Evolutionary conservation across 2,329 filamentous ascomycete genomes (phyloP).

Genomic region (Apiospora malaysiana): DNA sequence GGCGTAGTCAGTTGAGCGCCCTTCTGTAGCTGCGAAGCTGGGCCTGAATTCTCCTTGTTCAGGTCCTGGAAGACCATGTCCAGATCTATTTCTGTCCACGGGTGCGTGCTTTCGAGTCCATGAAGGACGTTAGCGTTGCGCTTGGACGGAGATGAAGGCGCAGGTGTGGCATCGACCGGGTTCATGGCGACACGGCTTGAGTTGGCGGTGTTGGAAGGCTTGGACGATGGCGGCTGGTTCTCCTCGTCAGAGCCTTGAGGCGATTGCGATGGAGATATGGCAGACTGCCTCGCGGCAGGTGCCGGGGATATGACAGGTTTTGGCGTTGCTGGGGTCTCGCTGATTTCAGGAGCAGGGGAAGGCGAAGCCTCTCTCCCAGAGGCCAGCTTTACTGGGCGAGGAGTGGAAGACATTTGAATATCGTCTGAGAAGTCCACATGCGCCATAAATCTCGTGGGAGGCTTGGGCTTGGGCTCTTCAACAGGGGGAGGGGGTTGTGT

Average conservation of each 20-base stretch:
- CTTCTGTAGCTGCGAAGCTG: conserved; percentile 50
- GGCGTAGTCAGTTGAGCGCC: conserved; percentile 69
- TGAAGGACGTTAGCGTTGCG: conserved; percentile 61
- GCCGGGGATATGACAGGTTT: conserved; percentile 49
- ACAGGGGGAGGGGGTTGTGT: conserved; percentile 20
- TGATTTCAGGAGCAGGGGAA: neutral
- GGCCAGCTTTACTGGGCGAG: conserved; percentile 1
- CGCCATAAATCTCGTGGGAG: conserved; percentile 36
- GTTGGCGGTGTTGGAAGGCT: conserved; percentile 56
- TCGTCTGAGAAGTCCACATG: conserved; percentile 31
- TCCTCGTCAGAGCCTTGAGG: conserved; percentile 82
- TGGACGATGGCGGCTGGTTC: conserved; percentile 76
- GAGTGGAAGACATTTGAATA: conserved; percentile 10
- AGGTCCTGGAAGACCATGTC: conserved; percentile 69
- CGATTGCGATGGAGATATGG: conserved; percentile 67
- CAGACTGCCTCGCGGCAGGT: conserved; percentile 58
- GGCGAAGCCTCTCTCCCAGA: neutral
- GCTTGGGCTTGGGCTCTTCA: conserved; percentile 9
- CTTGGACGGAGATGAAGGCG: conserved; percentile 66
- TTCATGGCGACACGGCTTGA: conserved; percentile 53
- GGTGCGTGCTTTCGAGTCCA: conserved; percentile 60
- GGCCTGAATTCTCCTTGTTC: conserved; percentile 59
- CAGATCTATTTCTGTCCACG: conserved; percentile 79
- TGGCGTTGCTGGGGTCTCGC: conserved; percentile 45
- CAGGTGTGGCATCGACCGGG: conserved; percentile 53